Evolutionary conservation across 768 basidiomycete species (phyloP), one percentile per base, ranked within the genome.

Genomic region (Ephemerocybe angulata): DNA sequence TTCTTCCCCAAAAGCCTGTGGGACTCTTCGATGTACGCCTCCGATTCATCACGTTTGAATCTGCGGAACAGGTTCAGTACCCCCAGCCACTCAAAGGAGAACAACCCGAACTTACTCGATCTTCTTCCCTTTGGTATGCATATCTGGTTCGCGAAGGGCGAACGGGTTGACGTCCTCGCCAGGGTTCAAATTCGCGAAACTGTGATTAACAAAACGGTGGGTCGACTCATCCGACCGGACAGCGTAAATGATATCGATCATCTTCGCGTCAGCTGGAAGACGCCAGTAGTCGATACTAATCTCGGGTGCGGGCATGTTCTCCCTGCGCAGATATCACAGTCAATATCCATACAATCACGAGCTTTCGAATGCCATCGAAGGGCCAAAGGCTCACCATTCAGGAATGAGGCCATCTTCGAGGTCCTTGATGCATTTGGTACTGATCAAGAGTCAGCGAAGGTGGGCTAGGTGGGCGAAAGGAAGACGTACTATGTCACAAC

Each of bases 251-350:
- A 96, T 87, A 62, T 98, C 96, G 19, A 92, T 74, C 56, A 98
- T 72, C 62, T 82, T 93, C 0, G 93, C 89, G 61, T 88, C 70
- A 2, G 81, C 72, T 2, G 69, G 65, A 29, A 96, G 77, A 22
- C 93, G 83, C 93, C 96, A 98, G 71, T 98, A 98, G 66, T 98
- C 94, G 58, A 91, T 93, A 7, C 95, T 89, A 66, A 98, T 96
- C 63, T 82, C 76, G 0, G 94, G 95, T 5, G 93, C 90, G 33
- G 88, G 80, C 63, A 77, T 70, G 64, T 87, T 74, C 28, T 78
- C 74, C 88, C 87, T 86, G 40, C 58, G 51, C n/a, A 49, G 21
- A 1, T 19, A 21, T 5, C 33, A 29, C 13, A 5, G 27, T 12
- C 5, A 12, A 29, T 4, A 38, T 28, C 24, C 31, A 3, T n/a